phyloP scores from a whole-genome alignment of 345 rosid species.

The Pugionium dolabratum region DNA sequence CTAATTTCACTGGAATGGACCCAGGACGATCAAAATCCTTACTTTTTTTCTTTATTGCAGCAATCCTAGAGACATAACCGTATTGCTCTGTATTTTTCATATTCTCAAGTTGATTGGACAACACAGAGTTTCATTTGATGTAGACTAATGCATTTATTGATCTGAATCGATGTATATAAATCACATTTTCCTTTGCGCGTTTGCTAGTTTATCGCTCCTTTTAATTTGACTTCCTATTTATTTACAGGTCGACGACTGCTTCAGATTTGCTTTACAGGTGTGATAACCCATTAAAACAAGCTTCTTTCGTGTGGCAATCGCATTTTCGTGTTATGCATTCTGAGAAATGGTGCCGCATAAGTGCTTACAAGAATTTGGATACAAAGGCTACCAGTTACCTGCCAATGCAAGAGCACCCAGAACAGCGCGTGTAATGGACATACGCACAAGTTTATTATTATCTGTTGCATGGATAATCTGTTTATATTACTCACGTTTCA shows the following conservation, averaged over 20 bases:
- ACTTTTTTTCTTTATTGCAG: slow-evolving; percentile 1
- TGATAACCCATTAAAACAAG: slow-evolving; percentile 14
- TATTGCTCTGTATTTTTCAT: background rate
- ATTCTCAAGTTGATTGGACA: too few relatives aligned
- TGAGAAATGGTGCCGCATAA: slow-evolving; percentile 70
- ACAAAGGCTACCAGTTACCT: slow-evolving; percentile 76
- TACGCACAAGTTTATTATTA: background rate
- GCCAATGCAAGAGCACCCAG: slow-evolving; percentile 79
- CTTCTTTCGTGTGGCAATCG: slow-evolving; percentile 14
- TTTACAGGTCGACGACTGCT: slow-evolving; percentile 9
- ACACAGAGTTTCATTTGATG: background rate
- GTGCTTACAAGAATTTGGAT: slow-evolving; percentile 62
- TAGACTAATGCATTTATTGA: too few relatives aligned
- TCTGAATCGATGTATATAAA: background rate
- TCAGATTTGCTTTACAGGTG: background rate
- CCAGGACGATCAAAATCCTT: slow-evolving; percentile 8
- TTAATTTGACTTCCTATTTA: background rate
- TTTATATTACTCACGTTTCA: slow-evolving; percentile 8
- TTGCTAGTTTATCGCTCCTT: background rate
- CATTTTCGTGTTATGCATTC: slow-evolving; percentile 48
- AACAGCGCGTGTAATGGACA: slow-evolving; percentile 75
- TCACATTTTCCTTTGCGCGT: background rate
- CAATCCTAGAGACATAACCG: background rate
- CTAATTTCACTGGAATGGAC: slow-evolving; percentile 18
- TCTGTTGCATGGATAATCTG: background rate